Evolutionary conservation across 2,329 filamentous ascomycete genomes (phyloP).

Genomic region (Curvularia lunata): DNA sequence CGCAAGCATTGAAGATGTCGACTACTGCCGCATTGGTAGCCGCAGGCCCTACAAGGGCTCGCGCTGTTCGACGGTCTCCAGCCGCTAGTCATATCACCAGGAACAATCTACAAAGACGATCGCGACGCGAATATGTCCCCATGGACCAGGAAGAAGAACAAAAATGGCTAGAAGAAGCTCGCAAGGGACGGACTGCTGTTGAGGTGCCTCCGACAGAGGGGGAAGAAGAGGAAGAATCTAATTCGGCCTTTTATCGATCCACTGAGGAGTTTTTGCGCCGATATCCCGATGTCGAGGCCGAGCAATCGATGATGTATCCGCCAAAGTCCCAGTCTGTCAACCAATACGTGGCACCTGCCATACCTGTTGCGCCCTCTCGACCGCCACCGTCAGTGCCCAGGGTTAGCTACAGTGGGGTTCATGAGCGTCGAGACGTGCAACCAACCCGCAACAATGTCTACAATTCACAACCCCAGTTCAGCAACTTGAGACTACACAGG

Average conservation of each 20-base stretch:
- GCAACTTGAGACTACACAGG: slow-evolving; percentile 59
- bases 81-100: slow-evolving; percentile 60
- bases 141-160: slow-evolving; percentile 82
- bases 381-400: slow-evolving; percentile 63
- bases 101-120: slow-evolving; percentile 61
- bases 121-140: slow-evolving; percentile 68
- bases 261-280: slow-evolving; percentile 85
- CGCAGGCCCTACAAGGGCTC: slow-evolving; percentile 53
- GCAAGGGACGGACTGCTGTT: slow-evolving; percentile 65
- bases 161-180: slow-evolving; percentile 78
- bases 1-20: slow-evolving; percentile 65
- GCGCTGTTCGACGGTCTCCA: slow-evolving; percentile 60
- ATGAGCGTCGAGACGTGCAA: slow-evolving; percentile 59
- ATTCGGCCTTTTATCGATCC: slow-evolving; percentile 62
- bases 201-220: slow-evolving; percentile 40
- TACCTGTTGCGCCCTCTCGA: slow-evolving; percentile 67
- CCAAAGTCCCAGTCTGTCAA: slow-evolving; percentile 48
- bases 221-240: slow-evolving; percentile 42
- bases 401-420: slow-evolving; percentile 81
- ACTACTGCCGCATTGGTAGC: slow-evolving; percentile 60
- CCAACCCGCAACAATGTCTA: slow-evolving; percentile 51
- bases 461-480: slow-evolving; percentile 53
- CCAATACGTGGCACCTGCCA: slow-evolving; percentile 58
- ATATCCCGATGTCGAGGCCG: slow-evolving; percentile 72
- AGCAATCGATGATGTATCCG: slow-evolving; percentile 62